Evolutionary conservation across 306 rosid genomes (phyloP).

Genomic region (Cicer chorassanicum): DNA sequence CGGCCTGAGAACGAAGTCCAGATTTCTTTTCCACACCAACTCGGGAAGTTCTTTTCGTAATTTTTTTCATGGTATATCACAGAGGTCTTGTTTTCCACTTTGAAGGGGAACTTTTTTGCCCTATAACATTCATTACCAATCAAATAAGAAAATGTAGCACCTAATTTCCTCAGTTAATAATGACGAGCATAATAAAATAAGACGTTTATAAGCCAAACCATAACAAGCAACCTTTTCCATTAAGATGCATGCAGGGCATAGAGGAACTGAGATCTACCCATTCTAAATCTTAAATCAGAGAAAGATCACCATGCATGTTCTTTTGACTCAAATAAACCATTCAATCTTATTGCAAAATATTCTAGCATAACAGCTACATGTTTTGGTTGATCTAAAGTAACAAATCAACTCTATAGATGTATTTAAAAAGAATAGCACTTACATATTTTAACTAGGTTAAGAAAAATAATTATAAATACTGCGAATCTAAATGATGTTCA

Average conservation of each 20-base stretch:
- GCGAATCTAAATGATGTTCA: too few relatives aligned
- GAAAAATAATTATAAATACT: too few relatives aligned
- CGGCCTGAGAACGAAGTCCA: slow-evolving; percentile 55
- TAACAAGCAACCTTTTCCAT: neutral
- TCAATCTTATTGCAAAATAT: neutral
- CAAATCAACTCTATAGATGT: neutral
- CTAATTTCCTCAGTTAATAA: slow-evolving; percentile 32
- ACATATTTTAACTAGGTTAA: neutral
- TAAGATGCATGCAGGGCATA: slow-evolving; percentile 28
- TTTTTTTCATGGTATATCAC: slow-evolving; percentile 66
- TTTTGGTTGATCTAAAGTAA: too few relatives aligned
- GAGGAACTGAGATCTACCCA: slow-evolving; percentile 28
- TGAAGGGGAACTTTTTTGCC: slow-evolving; percentile 87
- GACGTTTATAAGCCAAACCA: slow-evolving; percentile 29
- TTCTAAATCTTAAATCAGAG: slow-evolving; percentile 10
- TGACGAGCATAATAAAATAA: slow-evolving; percentile 13
- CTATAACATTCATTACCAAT: slow-evolving; percentile 53
- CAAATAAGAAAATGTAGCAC: slow-evolving; percentile 37
- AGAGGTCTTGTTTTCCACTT: slow-evolving; percentile 72
- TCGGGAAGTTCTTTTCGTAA: slow-evolving; percentile 65
- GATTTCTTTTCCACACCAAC: slow-evolving; percentile 71
- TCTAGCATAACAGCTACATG: too few relatives aligned
- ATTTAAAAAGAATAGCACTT: neutral
- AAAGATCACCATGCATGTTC: neutral
- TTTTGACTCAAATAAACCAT: neutral